Conservation (phyloP, 805 yeast species). For the Candida insectalens region DNA sequence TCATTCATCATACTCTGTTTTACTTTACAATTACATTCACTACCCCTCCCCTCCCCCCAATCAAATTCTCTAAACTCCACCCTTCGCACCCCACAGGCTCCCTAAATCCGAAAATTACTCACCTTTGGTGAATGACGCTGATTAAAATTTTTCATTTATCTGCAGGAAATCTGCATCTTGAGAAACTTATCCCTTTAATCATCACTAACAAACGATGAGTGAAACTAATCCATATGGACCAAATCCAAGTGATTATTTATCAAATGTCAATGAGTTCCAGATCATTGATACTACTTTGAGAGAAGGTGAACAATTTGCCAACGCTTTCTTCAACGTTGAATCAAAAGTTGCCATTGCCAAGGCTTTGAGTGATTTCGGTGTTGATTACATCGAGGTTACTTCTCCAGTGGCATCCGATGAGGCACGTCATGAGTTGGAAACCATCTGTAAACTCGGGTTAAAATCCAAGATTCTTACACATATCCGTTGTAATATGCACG, state of each 20-base stretch:
- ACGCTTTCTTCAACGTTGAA: constrained; percentile 89
- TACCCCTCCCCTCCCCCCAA: too few relatives aligned
- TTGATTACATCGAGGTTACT: constrained; percentile 93
- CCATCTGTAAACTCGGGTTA: constrained; percentile 93
- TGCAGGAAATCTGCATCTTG: too few relatives aligned
- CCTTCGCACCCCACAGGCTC: too few relatives aligned
- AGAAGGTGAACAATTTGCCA: constrained; percentile 99
- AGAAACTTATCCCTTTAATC: too few relatives aligned
- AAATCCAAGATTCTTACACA: constrained; percentile 94
- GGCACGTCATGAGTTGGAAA: constrained; percentile 88
- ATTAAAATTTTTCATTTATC: too few relatives aligned
- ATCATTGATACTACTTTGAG: constrained; percentile 91
- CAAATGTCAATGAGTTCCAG: constrained; percentile 84
- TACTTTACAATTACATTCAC: too few relatives aligned
- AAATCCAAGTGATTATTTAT: constrained; percentile 83
- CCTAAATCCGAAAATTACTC: too few relatives aligned
- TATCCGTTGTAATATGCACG: constrained; percentile 98
- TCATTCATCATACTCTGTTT: too few relatives aligned
- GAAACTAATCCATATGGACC: constrained; percentile 71
- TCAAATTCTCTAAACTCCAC: too few relatives aligned
- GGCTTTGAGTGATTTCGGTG: constrained; percentile 96
- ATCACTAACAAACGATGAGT: background rate
- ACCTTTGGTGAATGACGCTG: too few relatives aligned
- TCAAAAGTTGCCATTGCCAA: constrained; percentile 95
- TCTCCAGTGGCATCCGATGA: constrained; percentile 98